phyloP scores from a whole-genome alignment of 2,329 filamentous ascomycete genomes.

The Colletotrichum sp. region DNA sequence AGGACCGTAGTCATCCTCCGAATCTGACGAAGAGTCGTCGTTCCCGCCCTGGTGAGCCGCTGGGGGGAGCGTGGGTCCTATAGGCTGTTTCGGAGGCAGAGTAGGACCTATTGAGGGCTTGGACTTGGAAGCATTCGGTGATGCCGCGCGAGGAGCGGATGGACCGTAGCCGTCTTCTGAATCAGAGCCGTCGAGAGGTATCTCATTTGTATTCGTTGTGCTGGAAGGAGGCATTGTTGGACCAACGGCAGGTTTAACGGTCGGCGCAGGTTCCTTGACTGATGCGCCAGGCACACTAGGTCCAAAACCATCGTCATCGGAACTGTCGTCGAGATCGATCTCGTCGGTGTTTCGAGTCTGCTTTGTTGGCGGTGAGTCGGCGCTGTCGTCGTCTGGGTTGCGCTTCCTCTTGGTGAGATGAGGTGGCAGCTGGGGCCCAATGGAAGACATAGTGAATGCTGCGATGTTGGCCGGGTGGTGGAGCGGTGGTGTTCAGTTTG shows the following conservation, averaged over 20 bases:
- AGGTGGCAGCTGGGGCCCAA: constrained; percentile 74
- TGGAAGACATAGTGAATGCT: constrained; percentile 63
- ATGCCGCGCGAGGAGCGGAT: constrained; percentile 20
- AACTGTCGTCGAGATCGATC: constrained; percentile 48
- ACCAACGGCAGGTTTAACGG: constrained; percentile 26
- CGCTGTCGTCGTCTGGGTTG: constrained; percentile 46
- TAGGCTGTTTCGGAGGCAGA: constrained; percentile 33
- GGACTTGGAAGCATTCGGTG: constrained; percentile 17
- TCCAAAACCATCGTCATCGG: constrained; percentile 47
- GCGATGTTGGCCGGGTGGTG: background rate
- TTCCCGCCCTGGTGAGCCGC: constrained; percentile 37
- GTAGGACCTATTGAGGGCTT: constrained; percentile 30
- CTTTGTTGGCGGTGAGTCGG: constrained; percentile 51
- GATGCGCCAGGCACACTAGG: constrained; percentile 34
- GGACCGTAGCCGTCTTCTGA: constrained; percentile 37
- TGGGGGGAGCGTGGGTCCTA: constrained; percentile 50
- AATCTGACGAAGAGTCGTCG: constrained; percentile 41
- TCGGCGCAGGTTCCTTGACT: background rate
- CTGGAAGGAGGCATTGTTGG: constrained; percentile 27
- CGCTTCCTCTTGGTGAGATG: constrained; percentile 70
- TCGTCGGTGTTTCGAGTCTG: constrained; percentile 56
- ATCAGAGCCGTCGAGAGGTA: constrained; percentile 39
- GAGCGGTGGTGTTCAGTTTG: background rate
- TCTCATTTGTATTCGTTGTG: constrained; percentile 43
- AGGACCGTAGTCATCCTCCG: constrained; percentile 64